Evolutionary conservation across 805 yeast genomes (phyloP).

Genomic region (Cyberlindnera galapagoensis): DNA sequence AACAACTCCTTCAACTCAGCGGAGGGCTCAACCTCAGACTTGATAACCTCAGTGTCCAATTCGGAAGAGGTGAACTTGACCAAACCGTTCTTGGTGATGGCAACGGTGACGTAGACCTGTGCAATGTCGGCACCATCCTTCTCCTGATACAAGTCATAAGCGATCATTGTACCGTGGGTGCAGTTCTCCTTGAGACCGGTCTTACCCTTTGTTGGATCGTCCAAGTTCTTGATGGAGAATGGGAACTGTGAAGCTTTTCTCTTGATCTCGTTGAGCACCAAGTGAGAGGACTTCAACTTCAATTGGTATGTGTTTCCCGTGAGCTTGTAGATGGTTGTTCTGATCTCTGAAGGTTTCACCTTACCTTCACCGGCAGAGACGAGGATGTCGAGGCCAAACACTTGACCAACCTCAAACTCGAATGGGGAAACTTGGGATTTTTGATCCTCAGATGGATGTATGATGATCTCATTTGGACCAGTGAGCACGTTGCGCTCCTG

Average conservation of each 20-base stretch:
- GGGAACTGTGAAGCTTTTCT: slow-evolving; percentile 64
- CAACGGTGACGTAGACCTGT: slow-evolving; percentile 70
- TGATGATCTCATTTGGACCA: slow-evolving; percentile 70
- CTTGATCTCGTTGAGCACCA: slow-evolving; percentile 60
- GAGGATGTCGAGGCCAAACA: slow-evolving; percentile 68
- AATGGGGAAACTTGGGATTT: slow-evolving; percentile 53
- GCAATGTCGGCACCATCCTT: slow-evolving; percentile 62
- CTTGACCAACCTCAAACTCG: slow-evolving; percentile 69
- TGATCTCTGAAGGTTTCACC: slow-evolving; percentile 50
- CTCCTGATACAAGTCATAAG: slow-evolving; percentile 64
- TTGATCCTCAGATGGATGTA: slow-evolving; percentile 68
- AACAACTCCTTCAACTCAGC: slow-evolving; percentile 42
- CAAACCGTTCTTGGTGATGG: slow-evolving; percentile 65
- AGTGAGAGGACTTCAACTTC: slow-evolving; percentile 66
- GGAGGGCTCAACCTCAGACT: slow-evolving; percentile 48
- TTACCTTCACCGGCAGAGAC: slow-evolving; percentile 62
- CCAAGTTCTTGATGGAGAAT: slow-evolving; percentile 55
- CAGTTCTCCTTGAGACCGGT: slow-evolving; percentile 70
- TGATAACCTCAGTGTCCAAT: slow-evolving; percentile 41
- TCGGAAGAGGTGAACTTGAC: slow-evolving; percentile 55
- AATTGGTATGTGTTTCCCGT: slow-evolving; percentile 63
- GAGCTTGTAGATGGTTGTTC: slow-evolving; percentile 66
- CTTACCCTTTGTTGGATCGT: slow-evolving; percentile 64
- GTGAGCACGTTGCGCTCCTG: slow-evolving; percentile 60
- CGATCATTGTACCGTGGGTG: slow-evolving; percentile 57